Evolutionary conservation across 1,284 basidiomycete species (phyloP), one percentile per base, ranked within the genome.

Genomic region (Ganoderma boninense): DNA sequence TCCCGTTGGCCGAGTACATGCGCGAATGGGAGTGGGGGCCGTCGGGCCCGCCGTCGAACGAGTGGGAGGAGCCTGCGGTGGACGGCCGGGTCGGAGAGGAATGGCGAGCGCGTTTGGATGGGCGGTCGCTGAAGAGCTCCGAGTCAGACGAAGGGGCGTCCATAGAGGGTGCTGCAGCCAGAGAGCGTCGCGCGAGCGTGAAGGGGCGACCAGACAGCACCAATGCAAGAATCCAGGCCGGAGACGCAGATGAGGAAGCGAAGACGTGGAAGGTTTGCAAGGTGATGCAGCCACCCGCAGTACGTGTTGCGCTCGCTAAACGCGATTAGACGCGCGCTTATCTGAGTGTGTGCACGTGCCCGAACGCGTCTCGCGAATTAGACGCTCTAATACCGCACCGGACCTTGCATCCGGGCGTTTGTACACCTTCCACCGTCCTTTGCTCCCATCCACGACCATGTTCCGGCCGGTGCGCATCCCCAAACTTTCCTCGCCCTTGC

Each of bases 71-170:
- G 42, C 40, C 60, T 40, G 60, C 60, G 38, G 60, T 62, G 7
- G 70, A 43, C 42, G 67, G 60, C 32, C 68, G 44, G 16, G 59
- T 63, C 11, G 70, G 70, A 4, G 62, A 69, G 26, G 75, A 75
- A 67, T 70, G 77, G 67, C 81, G 80, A 3, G 78, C 76, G 65
- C 81, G 80, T 69, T 82, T 82, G 32, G 71, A 44, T 23, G 80
- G 77, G n/a, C 75, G 78, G 43, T 75, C 73, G 49, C 68, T n/a
- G 65, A 32, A 56, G n/a, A 68, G 71, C 46, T 80, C 80, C 18
- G 77, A 77, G 72, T 77, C 77, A 18, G 78, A 75, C 43, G 76
- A 73, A 74, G 40, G 73, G 71, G 14, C 68, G 63, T 77, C 78
- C 73, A 77, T 78, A 44, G 46, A 43, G 62, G 10, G 44, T 62